These are phyloP conservation scores for Fusarium burgessii DNA, from an alignment of 2,329 filamentous ascomycete genomes.

Conservation along the genomic window DNA sequence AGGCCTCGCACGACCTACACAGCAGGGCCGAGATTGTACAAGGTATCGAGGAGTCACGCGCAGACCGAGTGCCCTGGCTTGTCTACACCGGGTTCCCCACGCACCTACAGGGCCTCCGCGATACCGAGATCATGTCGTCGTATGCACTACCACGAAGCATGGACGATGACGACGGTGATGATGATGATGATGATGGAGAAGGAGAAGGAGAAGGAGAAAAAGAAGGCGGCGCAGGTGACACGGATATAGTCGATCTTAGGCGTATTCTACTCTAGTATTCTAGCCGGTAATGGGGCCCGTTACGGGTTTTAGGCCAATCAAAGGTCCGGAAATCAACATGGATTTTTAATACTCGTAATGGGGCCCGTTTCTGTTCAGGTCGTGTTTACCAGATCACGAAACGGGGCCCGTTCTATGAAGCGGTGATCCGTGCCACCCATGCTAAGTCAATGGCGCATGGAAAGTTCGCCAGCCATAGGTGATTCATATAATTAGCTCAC, in stretches of 20 bases:
- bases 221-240: too few relatives aligned
- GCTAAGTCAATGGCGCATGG: background rate
- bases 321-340: background rate
- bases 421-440: background rate
- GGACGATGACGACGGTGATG: too few relatives aligned
- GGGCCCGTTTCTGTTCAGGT: background rate
- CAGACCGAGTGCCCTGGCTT: background rate
- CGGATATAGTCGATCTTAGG: too few relatives aligned
- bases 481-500: too few relatives aligned
- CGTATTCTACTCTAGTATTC: background rate
- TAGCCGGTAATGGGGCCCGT: background rate
- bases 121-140: background rate
- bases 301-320: background rate
- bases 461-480: background rate
- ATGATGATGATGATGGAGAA: too few relatives aligned
- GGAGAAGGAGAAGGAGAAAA: too few relatives aligned
- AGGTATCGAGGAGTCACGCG: background rate
- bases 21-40: too few relatives aligned
- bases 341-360: background rate
- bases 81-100: background rate
- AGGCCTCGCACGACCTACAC: too few relatives aligned
- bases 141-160: background rate
- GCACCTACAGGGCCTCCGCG: background rate
- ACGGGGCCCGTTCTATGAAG: background rate
- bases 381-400: background rate